Evolutionary conservation across 2,329 filamentous ascomycete genomes (phyloP), one percentile per base, ranked within the genome.

Genomic region (Cucurbitaria berberidis): DNA sequence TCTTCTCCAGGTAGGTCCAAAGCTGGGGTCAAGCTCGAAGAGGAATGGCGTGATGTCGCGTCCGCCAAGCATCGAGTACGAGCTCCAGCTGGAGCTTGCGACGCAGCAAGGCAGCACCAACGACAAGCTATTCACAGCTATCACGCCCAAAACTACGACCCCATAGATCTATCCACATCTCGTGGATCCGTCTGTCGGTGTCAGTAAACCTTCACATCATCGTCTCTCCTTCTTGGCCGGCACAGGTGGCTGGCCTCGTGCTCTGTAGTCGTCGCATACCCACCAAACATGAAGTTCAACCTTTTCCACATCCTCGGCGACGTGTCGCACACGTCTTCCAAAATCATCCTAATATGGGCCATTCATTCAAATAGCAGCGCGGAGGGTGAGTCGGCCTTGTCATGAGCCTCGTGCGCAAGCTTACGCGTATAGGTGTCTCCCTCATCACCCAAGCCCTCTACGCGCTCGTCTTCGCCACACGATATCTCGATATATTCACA

Each of bases 361-460:
- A 96, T 97, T 68, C 91, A 96, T 77, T 85, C 85, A 63, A 96
- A 97, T 72, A 85, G 85, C 70, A 95, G 89, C 74, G 89, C 92
- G 42, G 92, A 96, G 81, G 91, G 88, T 87, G 76, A 52, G 55
- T 49, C 39, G 34, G 26, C 22, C 38, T n/a, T 5, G 21, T 3
- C 15, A 16, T 32, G 16, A 29, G 24, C 19, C 44, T 39, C 10
- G 44, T 39, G 15, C 19, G 27, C 21, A 39, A 48, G 47, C 51
- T 56, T 30, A 59, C 53, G 21, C 30, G 34, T 41, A 21, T 51
- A 90, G 89, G 93, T 54, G 89, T 97, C 56, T 96, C 92, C 21
- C 86, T 96, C 70, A 90, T 98, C 68, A 96, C 90, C 1, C 93
- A 98, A 76, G 83, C 87, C 50, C 86, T 97, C 61, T 98, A 98